Conservation (phyloP, 2,329 filamentous ascomycete species). For the Zasmidium citrigriseum region DNA sequence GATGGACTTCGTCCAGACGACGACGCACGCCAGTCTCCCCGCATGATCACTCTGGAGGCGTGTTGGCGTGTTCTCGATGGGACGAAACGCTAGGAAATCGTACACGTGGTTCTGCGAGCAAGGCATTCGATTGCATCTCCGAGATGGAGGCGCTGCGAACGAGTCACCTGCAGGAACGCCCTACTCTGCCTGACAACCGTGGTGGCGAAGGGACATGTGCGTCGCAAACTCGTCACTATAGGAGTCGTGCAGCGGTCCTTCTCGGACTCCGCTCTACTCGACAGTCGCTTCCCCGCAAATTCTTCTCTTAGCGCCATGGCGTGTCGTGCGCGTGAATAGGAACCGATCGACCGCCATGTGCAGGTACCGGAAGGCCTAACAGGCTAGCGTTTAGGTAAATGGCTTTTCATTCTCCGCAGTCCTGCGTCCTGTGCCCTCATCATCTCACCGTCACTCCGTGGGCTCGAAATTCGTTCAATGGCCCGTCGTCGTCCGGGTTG, state of each 20-base stretch:
- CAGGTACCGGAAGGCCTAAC: conserved; percentile 5
- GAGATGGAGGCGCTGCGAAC: background rate
- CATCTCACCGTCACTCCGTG: background rate
- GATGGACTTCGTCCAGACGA: background rate
- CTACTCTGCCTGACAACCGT: background rate
- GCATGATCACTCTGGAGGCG: conserved; percentile 2
- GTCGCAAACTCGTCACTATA: background rate
- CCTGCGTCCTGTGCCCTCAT: background rate
- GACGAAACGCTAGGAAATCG: background rate
- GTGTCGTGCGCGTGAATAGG: conserved; percentile 2
- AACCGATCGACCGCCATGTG: conserved; percentile 2
- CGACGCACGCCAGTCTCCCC: background rate
- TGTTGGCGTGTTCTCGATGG: background rate
- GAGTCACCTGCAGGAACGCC: background rate
- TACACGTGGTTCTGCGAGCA: conserved; percentile 4
- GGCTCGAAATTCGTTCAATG: background rate
- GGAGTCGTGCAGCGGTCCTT: background rate
- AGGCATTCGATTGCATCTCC: background rate
- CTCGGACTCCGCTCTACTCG: background rate
- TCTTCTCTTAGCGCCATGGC: background rate
- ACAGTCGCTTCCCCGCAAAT: conserved; percentile 11
- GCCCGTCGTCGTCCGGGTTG: background rate
- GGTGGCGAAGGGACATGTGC: background rate
- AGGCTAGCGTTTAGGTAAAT: conserved; percentile 2
- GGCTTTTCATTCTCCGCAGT: background rate